These are phyloP conservation scores for Plasmodium malariae DNA, from an alignment of 169 alveolate species.

Conservation along the genomic window DNA sequence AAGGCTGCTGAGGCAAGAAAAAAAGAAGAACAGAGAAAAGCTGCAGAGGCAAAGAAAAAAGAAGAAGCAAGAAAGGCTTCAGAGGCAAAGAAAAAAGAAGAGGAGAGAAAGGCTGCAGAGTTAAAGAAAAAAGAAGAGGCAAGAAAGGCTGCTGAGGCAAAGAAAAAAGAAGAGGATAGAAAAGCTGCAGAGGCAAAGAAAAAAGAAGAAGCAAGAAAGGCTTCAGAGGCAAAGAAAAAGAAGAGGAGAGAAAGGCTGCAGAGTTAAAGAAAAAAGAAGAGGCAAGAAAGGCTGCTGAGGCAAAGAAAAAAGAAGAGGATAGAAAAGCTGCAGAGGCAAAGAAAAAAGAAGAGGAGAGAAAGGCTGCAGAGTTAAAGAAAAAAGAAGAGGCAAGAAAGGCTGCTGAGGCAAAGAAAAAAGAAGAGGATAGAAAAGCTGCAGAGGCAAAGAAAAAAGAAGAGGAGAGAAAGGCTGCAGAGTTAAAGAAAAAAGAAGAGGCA, in stretches of 20 bases:
- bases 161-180: not conserved
- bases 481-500: not conserved
- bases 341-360: conserved; percentile 3
- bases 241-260: conserved; percentile 14
- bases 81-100: not conserved
- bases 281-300: not conserved
- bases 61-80: not conserved
- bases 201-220: not conserved
- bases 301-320: not conserved
- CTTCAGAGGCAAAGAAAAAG: conserved; percentile 1
- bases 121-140: not conserved
- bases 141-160: not conserved
- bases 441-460: not conserved
- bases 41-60: not conserved
- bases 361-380: not conserved
- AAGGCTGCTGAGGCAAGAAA: not conserved
- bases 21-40: not conserved
- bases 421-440: not conserved
- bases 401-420: not conserved
- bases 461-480: not conserved
- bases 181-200: not conserved
- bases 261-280: conserved; percentile 2
- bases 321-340: not conserved
- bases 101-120: not conserved
- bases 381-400: not conserved